These are phyloP conservation scores for Erigeron philadelphicus DNA, from an alignment of 140 eudicot genomes.

Conservation along the genomic window DNA sequence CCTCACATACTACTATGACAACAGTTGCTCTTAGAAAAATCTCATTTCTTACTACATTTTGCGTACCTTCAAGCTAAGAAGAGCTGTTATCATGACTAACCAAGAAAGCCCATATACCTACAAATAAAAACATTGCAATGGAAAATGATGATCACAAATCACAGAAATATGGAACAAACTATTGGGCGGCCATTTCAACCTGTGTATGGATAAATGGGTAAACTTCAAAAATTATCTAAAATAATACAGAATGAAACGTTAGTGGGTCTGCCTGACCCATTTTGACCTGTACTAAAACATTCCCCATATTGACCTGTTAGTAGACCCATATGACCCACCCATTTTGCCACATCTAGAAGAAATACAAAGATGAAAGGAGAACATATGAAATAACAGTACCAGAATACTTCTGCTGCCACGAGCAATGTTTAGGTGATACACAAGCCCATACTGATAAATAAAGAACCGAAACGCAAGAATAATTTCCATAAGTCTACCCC, in stretches of 20 bases:
- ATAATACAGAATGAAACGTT: no score
- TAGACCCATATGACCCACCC: no score
- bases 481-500: conserved; percentile 75
- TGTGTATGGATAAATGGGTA: neutral
- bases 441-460: conserved; percentile 90
- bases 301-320: neutral
- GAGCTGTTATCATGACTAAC: conserved; percentile 76
- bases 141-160: conserved; percentile 10
- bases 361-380: neutral
- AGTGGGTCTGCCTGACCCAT: no score
- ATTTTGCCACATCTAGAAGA: neutral
- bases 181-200: neutral
- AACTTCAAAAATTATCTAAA: neutral
- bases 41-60: neutral
- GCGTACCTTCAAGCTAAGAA: conserved; percentile 79
- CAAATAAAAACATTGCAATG: neutral
- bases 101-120: conserved; percentile 96
- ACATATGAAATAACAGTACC: conserved; percentile 39
- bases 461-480: conserved; percentile 75
- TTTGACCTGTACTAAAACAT: neutral
- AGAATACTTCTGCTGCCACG: conserved; percentile 58
- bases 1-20: neutral
- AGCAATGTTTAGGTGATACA: conserved; percentile 82
- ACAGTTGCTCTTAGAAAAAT: no score
- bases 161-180: neutral